Evolutionary conservation across 2,329 filamentous ascomycete genomes (phyloP), one percentile per base, ranked within the genome.

Genomic region (Aspergillus hortae): DNA sequence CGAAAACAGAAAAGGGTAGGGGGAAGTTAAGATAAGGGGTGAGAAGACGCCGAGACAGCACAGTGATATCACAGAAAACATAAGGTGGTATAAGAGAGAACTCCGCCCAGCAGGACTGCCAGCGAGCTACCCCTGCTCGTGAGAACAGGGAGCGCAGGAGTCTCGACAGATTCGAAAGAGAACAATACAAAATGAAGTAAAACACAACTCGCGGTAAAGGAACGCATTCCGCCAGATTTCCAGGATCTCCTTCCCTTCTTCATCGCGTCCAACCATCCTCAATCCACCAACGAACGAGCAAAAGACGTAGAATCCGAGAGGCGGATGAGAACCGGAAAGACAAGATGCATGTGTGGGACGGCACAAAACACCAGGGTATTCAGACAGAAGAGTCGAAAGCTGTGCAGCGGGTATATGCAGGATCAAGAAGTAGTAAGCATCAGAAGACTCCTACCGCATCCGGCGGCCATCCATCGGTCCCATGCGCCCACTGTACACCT

Each of bases 401-500:
- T 17, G 35, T n/a, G 35, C 11, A n/a, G 14, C 14, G 35, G 35
- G 35, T n/a, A 38, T 38, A 38, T n/a, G 35, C 35, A 38, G 35
- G 35, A 38, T 38, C 35, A 48, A 25, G 12, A 19, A 12, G 27
- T 32, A 51, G 32, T 14, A 38, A 33, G 15, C 44, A 33, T 25
- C 32, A 17, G 25, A 12, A n/a, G 15, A 42, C 35, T n/a, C 3
- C 40, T 42, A 42, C 40, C 40, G 40, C 40, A 42, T 42, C 5
- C 40, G 40, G 17, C 12, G 40, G 11, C 15, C 15, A 42, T 42
- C 40, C 14, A 42, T 17, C 15, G 40, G 40, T 17, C 67, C 69
- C 53, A 58, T 62, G 52, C 67, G 63, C 36, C 65, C 67, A 23
- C 58, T 53, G 43, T 60, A 68, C 10, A 27, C 44, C 53, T 61